phyloP scores from a whole-genome alignment of 495 filamentous ascomycete species.

The Daldinia decipiens region DNA sequence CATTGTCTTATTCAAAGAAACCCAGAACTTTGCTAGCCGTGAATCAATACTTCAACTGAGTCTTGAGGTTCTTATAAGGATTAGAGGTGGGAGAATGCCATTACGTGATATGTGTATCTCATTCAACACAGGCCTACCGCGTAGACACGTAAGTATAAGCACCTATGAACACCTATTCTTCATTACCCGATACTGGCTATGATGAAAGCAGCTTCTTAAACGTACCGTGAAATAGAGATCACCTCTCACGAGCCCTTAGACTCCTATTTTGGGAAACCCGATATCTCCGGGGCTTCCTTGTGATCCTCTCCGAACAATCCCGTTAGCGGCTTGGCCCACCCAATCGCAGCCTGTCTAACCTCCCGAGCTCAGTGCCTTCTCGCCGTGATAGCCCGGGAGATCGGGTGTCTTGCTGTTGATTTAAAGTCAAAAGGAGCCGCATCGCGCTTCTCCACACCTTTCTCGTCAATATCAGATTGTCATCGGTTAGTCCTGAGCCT shows the following conservation, averaged over 20 bases:
- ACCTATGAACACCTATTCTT: background rate
- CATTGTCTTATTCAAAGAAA: too few species aligned
- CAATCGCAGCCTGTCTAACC: constrained; percentile 37
- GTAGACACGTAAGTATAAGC: background rate
- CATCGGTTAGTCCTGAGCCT: constrained; percentile 36
- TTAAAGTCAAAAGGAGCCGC: constrained; percentile 50
- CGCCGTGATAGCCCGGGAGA: constrained; percentile 44
- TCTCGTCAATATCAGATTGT: constrained; percentile 40
- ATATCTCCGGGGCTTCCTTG: constrained; percentile 34
- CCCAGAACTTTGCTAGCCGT: too few species aligned
- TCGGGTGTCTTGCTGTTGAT: constrained; percentile 49
- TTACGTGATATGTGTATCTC: background rate
- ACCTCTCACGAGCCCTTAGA: background rate
- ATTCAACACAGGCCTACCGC: background rate
- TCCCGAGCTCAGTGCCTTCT: constrained; percentile 39
- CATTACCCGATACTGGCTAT: background rate
- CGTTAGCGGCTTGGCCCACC: constrained; percentile 45
- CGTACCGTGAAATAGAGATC: background rate
- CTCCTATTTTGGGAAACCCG: constrained; percentile 26
- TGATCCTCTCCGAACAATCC: constrained; percentile 40
- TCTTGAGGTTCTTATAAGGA: too few species aligned
- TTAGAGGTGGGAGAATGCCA: too few species aligned
- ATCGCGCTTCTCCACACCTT: constrained; percentile 45
- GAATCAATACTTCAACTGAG: too few species aligned
- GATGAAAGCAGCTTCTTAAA: background rate